Evolutionary conservation across 345 rosid species (phyloP).

Genomic region (Camelina hispida): DNA sequence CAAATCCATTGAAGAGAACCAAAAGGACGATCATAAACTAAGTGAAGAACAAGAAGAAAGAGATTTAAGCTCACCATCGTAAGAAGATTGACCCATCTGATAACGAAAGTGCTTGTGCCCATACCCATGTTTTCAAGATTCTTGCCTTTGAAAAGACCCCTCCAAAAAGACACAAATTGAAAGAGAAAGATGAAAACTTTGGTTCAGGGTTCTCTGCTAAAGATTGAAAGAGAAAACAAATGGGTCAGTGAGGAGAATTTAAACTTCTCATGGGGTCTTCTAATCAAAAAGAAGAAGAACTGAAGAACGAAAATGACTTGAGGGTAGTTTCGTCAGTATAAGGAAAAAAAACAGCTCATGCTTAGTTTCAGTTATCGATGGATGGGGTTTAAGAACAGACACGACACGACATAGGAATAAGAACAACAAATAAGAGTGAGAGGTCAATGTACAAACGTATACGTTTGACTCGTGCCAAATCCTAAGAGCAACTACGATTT

Average conservation of each 20-base stretch:
- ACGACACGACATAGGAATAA: constrained; percentile 40
- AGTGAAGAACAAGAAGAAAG: constrained; percentile 7
- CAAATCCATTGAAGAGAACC: constrained; percentile 23
- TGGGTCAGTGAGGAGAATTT: constrained; percentile 32
- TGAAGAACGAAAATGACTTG: constrained; percentile 20
- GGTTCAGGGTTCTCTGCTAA: constrained; percentile 6
- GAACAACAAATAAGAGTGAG: constrained; percentile 15
- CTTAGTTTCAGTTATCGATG: constrained; percentile 37
- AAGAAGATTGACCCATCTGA: constrained; percentile 94
- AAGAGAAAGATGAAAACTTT: constrained; percentile 26
- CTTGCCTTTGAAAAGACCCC: background rate
- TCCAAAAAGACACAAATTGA: constrained; percentile 16
- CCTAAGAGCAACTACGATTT: constrained; percentile 15
- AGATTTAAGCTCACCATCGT: constrained; percentile 64
- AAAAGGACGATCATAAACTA: constrained; percentile 19
- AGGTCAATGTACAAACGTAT: constrained; percentile 44
- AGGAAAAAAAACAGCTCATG: constrained; percentile 37
- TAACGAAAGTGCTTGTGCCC: constrained; percentile 83
- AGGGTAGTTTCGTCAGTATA: constrained; percentile 43
- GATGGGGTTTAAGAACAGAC: constrained; percentile 41
- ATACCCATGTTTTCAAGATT: constrained; percentile 61
- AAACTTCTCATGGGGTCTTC: constrained; percentile 30
- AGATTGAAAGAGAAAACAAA: constrained; percentile 31
- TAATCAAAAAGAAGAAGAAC: constrained; percentile 10
- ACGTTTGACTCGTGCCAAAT: constrained; percentile 44